Base-by-base conservation (phyloP, 768 basidiomycete genomes). In the Mycena rebaudengoi region DNA sequence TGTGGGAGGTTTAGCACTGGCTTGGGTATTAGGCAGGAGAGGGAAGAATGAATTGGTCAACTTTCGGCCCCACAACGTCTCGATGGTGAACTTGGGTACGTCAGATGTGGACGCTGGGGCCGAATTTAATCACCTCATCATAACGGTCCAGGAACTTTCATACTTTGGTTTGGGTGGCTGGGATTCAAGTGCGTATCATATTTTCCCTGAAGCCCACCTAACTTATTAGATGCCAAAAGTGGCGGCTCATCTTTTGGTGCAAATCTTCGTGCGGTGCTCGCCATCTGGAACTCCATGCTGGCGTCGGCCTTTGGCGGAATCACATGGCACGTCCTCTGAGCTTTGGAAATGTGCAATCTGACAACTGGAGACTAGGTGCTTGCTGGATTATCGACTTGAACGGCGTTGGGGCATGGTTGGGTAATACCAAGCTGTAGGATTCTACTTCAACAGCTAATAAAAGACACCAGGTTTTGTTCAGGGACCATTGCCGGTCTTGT, bases 401-500 rank as follows among this genome's bases (percentile, higher is more conserved):
- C 81, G 88, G 55, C 92, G 93, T 75, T 95, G 87, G 83, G 92
- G 86, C 30, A 95, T 95, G 86, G 94, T 97, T 68, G 94, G 62
- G 62, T 63, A 57, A 43, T 21, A 7, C 3, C n/a, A 20, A 14
- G 10, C 26, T 52, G n/a, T 4, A 50, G 14, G 14, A 4, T 8
- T 29, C 11, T 43, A 13, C 16, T 16, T n/a, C 20, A 5, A 8
- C 14, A 12, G 0, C 35, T 21, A 18, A 7, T 62, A 11, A 40
- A 25, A 45, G 33, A 26, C 3, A 41, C 4, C 25, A 63, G 94
- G 29, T 91, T 98, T 76, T 97, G 96, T 77, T 94, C 84, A n/a
- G 95, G 95, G 23, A 93, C 94, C 20, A 92, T 97, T 64, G 91
- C 94, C 23, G 95, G 94, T 43, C 84, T 94, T 48, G 94, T 96